These are phyloP conservation scores for Senna siamea DNA, from an alignment of 306 rosid species.

Conservation along the genomic window DNA sequence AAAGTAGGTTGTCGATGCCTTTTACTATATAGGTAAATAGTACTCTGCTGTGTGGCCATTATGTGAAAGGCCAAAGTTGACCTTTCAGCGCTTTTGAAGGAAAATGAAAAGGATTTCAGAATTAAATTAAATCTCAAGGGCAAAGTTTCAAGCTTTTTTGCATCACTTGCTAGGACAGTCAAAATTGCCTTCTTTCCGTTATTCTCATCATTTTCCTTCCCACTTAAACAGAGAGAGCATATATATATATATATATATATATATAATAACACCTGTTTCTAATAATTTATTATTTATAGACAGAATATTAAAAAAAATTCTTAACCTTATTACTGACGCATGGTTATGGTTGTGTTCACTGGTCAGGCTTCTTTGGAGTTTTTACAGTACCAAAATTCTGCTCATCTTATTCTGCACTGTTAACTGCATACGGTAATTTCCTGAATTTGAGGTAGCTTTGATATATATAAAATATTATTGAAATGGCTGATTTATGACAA, in stretches of 20 bases:
- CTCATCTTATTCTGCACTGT: conserved; percentile 69
- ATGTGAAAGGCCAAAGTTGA: conserved; percentile 9
- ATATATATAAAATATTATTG: not conserved
- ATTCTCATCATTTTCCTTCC: not conserved
- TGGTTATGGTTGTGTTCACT: conserved; percentile 33
- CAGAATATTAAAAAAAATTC: no score
- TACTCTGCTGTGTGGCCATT: not conserved
- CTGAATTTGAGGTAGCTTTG: conserved; percentile 20
- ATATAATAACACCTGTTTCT: no score
- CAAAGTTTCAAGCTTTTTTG: conserved; percentile 24
- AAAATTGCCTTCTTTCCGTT: conserved; percentile 11
- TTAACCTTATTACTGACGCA: conserved; percentile 40
- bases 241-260: no score
- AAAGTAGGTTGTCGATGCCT: conserved; percentile 2
- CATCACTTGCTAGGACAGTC: not conserved
- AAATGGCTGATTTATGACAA: not conserved
- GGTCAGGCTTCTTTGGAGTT: conserved; percentile 83
- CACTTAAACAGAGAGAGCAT: no score
- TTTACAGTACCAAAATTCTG: conserved; percentile 83
- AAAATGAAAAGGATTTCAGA: not conserved
- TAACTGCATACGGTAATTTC: conserved; percentile 76
- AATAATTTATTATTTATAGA: no score
- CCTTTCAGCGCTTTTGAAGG: not conserved
- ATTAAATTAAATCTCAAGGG: not conserved
- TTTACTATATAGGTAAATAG: not conserved